Base-by-base conservation (phyloP, 2,329 filamentous ascomycete species). In the Neoarthrinium moseri region DNA sequence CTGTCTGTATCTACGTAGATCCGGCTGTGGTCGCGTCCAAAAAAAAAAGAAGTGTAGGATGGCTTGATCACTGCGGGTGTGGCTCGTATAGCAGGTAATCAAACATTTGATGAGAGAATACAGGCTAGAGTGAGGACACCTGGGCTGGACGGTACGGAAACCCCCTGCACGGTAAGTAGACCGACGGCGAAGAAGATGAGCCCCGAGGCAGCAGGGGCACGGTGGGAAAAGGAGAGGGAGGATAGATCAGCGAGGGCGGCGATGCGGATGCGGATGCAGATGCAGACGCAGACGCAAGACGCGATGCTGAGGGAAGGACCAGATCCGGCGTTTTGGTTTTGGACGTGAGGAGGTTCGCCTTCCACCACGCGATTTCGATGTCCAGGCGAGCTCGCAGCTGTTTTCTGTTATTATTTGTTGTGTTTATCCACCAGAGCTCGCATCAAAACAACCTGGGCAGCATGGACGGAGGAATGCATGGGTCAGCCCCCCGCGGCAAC, bases 51-150 rank as follows among this genome's bases (percentile, higher is more conserved):
- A n/a, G 23, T n/a, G 18, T 30, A 24, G 17, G 23, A 13, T 23
- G 38, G 38, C 17, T 29, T 30, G 20, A 20, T 32, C 21, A 32
- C 29, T 43, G 22, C 27, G 18, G 33, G n/a, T 27, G 32, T 44
- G 41, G 41, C 41, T 44, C 41, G 41, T 44, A 32, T 44, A 26
- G 15, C 11, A 20, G 10, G 41, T 44, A 44, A 44, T 44, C 41
- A 35, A 35, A 44, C 30, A 44, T 44, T 44, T 35, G 41, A 44
- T 44, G 41, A 44, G 32, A n/a, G n/a, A n/a, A 24, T 44, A 34
- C 41, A 18, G 41, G 30, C 41, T 35, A 27, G 32, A 15, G 17
- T 34, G 29, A 24, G 20, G 15, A 29, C 20, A 33, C 26, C 27
- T 13, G 13, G 39, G 13, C 21, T 43, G n/a, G n/a, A n/a, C n/a